Evolutionary conservation across 257 asterid species (phyloP).

Genomic region (Marsdenia floribunda): DNA sequence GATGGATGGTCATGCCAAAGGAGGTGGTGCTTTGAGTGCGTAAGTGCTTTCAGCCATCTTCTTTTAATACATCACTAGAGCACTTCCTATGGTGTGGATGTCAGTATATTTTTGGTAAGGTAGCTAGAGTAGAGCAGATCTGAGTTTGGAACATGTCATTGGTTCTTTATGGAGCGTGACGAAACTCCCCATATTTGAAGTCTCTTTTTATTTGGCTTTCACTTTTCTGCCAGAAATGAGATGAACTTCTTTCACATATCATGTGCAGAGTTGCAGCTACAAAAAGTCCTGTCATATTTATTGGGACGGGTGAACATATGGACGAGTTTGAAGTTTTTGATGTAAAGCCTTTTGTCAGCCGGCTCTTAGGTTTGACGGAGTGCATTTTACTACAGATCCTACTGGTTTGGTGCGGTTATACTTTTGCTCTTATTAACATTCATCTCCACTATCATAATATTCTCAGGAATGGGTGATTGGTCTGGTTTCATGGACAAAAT

Average conservation of each 20-base stretch:
- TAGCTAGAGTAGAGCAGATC: neutral
- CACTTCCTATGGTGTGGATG: neutral
- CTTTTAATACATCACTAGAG: neutral
- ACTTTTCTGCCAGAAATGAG: neutral
- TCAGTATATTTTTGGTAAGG: too few species aligned
- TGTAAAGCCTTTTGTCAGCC: conserved; percentile 96
- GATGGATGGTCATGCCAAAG: conserved; percentile 99
- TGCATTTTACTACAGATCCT: conserved; percentile 1
- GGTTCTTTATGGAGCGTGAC: neutral
- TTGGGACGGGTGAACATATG: conserved; percentile 99
- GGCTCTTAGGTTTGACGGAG: conserved; percentile 64
- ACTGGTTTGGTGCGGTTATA: neutral
- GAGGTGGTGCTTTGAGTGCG: conserved; percentile 99
- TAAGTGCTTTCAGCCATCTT: conserved; percentile 37
- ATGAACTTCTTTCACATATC: conserved; percentile 6
- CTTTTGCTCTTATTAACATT: neutral
- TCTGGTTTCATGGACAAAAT: conserved; percentile 98
- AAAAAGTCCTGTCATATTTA: conserved; percentile 89
- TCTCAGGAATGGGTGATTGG: conserved; percentile 92
- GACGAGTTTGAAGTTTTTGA: conserved; percentile 96
- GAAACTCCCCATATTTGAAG: neutral
- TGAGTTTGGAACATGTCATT: neutral
- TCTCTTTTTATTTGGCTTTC: neutral
- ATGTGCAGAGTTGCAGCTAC: conserved; percentile 90
- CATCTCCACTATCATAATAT: neutral